A percentile compares a stretch with the other conserved stretches of the same genome.
These are phyloP conservation scores for Salix brachista DNA, from an alignment of 345 rosid species.

Conservation along the genomic window DNA sequence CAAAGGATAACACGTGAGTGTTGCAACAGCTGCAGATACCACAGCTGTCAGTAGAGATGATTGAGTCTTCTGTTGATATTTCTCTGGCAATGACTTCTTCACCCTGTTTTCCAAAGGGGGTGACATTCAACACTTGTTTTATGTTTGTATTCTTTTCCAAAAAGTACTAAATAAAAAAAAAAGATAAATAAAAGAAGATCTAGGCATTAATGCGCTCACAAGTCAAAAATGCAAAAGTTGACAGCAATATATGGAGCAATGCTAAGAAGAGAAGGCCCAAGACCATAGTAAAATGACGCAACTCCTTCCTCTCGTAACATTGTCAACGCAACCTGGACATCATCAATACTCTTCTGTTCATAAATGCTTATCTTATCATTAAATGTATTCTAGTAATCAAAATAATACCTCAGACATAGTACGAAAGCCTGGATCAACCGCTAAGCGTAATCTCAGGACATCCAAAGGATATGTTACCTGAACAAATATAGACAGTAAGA, in stretches of 20 bases:
- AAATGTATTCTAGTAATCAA: constrained; percentile 1
- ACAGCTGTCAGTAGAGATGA: constrained; percentile 80
- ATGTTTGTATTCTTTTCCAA: neutral
- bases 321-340: constrained; percentile 69
- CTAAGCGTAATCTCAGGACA: constrained; percentile 86
- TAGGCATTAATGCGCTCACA: constrained; percentile 52
- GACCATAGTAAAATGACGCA: constrained; percentile 82
- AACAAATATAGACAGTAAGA: constrained; percentile 6
- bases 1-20: constrained; percentile 88
- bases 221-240: constrained; percentile 86
- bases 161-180: neutral
- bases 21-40: constrained; percentile 77
- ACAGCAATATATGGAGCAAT: constrained; percentile 97
- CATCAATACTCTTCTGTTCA: constrained; percentile 6
- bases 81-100: constrained; percentile 87
- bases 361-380: constrained; percentile 10
- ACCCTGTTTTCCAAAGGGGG: constrained; percentile 47
- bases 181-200: neutral
- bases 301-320: constrained; percentile 95
- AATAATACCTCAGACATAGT: constrained; percentile 78
- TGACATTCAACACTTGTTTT: neutral
- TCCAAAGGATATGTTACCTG: constrained; percentile 95
- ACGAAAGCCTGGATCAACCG: constrained; percentile 83
- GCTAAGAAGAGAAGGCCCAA: constrained; percentile 89
- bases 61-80: constrained; percentile 64